Percentiles rank a stretch among this genome's conserved stretches.
phyloP scores from a whole-genome alignment of 805 yeast genomes.

The Metschnikowia chrysomelidarum region DNA sequence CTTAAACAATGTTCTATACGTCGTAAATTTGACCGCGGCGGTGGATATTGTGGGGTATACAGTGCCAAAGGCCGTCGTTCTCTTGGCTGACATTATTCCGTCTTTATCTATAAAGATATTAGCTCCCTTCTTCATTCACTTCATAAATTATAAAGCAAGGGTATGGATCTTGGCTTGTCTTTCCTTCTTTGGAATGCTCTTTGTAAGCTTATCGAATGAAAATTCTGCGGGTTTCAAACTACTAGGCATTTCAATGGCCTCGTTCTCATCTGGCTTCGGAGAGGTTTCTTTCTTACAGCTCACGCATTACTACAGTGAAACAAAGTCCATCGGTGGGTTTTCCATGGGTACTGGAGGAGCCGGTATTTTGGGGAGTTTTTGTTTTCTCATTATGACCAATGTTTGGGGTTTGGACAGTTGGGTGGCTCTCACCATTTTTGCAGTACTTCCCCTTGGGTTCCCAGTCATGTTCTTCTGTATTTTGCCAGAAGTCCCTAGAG shows the following conservation, averaged over 20 bases:
- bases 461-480: constrained; percentile 28
- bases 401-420: constrained; percentile 56
- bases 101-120: constrained; percentile 65
- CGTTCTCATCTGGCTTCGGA: constrained; percentile 84
- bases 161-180: constrained; percentile 53
- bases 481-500: constrained; percentile 19
- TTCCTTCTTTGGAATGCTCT: constrained; percentile 72
- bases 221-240: constrained; percentile 41
- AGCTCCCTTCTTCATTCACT: constrained; percentile 79
- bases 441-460: constrained; percentile 53
- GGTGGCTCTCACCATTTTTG: constrained; percentile 54
- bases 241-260: constrained; percentile 74
- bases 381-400: constrained; percentile 70
- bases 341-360: constrained; percentile 97
- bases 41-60: constrained; percentile 82
- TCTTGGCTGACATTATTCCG: constrained; percentile 85
- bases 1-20: constrained; percentile 84
- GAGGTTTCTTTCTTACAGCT: constrained; percentile 85
- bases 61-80: constrained; percentile 81
- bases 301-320: constrained; percentile 68
- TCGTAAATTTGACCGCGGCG: constrained; percentile 89
- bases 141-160: constrained; percentile 56
- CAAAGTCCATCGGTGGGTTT: constrained; percentile 74
- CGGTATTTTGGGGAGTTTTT: constrained; percentile 79
- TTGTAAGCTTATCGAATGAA: constrained; percentile 47